Evolutionary conservation across 768 basidiomycete genomes (phyloP), one percentile per base, ranked within the genome.

Genomic region (Leccinum arenicola): DNA sequence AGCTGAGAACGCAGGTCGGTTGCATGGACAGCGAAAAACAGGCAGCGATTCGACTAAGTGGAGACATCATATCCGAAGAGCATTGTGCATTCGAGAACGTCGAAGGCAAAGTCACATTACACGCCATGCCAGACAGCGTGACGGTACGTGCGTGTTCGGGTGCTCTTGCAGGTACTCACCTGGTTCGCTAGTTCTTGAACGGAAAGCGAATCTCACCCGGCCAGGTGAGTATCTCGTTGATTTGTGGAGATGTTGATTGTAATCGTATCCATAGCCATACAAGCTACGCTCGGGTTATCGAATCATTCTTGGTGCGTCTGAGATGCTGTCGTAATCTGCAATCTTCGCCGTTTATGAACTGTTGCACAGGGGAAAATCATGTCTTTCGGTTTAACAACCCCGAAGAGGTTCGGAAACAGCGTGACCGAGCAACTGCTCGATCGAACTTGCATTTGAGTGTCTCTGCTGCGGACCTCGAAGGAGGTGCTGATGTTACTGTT

Each of bases 361-460:
- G 57, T 21, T 48, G n/a, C 56, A 50, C 60, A 93, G 92, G 96
- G 55, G 95, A 98, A 65, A 88, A 94, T 63, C 97, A 99, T 76
- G 95, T 98, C 57, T 99, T 99, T 74, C 85, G 97, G 17, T 98
- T 97, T 75, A 98, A 92, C 69, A 91, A 96, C 68, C 94, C 94
- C 1, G 93, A 95, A 73, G 93, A 94, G 74, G 94, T 95, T 61
- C 91, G 94, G 63, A 94, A 92, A 69, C 89, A 86, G 67, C 86
- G 94, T 47, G 90, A 95, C 73, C 86, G 91, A 45, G 89, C 88
- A 3, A 87, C 84, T 10, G 80, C 83, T 55, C 87, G 82, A 70
- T 90, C 89, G 21, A 87, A 81, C 70, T 72, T 90, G 68, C 84
- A 85, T 56, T 75, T 84, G 64, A 87, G 83, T 61, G 71, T 86